phyloP scores from a whole-genome alignment of 1,284 basidiomycete genomes.

The Sanghuangporus baumii region DNA sequence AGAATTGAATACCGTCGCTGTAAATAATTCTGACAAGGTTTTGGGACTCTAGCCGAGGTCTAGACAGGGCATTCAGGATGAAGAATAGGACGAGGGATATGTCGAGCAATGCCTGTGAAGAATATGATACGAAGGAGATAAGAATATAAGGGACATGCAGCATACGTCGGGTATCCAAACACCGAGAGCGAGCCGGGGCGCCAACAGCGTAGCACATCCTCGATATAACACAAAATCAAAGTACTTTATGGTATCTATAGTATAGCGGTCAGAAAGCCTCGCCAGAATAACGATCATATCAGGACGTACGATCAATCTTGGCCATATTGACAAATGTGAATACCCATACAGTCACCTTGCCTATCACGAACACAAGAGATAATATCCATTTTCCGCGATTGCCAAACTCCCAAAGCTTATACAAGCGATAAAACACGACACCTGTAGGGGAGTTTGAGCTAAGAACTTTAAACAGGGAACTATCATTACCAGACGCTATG shows the following conservation, averaged over 20 bases:
- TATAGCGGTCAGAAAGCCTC: background rate
- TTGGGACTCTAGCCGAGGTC: slow-evolving; percentile 1
- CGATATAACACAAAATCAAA: background rate
- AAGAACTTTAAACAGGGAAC: background rate
- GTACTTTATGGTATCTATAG: background rate
- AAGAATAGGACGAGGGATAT: slow-evolving; percentile 1
- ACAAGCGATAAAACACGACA: slow-evolving; percentile 13
- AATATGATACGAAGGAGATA: background rate
- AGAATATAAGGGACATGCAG: background rate
- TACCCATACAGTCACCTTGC: slow-evolving; percentile 2
- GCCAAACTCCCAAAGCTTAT: slow-evolving; percentile 8
- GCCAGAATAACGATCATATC: background rate
- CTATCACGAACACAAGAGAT: background rate
- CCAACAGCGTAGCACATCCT: background rate
- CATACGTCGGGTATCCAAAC: slow-evolving; percentile 5
- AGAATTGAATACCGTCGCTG: slow-evolving; percentile 11
- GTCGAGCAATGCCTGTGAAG: slow-evolving; percentile 4
- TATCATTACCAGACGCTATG: background rate
- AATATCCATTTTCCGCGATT: background rate
- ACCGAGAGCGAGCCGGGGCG: slow-evolving; percentile 1
- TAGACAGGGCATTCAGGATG: slow-evolving; percentile 9
- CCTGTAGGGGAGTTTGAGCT: background rate
- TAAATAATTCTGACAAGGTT: slow-evolving; percentile 7
- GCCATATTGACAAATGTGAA: slow-evolving; percentile 7
- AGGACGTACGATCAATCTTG: background rate